phyloP scores from a whole-genome alignment of 768 basidiomycete species.

The Kwoniella europaea region DNA sequence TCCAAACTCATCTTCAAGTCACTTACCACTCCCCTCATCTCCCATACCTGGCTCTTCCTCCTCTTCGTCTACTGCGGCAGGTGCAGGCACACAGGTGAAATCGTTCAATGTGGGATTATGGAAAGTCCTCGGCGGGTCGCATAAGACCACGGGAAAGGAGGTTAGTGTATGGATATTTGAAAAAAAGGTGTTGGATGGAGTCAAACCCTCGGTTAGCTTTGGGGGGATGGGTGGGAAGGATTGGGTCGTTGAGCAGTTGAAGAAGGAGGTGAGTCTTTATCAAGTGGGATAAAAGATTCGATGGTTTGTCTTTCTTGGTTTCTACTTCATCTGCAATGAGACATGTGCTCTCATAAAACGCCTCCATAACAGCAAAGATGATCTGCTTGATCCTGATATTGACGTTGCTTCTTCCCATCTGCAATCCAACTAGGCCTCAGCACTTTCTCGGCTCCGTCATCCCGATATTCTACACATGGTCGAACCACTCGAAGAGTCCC shows the following conservation, averaged over 20 bases:
- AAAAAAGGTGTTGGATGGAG: slow-evolving; percentile 73
- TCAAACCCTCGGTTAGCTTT: slow-evolving; percentile 65
- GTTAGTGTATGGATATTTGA: slow-evolving; percentile 94
- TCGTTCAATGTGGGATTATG: slow-evolving; percentile 80
- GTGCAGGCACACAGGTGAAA: slow-evolving; percentile 9
- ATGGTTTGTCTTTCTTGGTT: no score
- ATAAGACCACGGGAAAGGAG: slow-evolving; percentile 86
- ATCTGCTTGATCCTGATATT: background rate
- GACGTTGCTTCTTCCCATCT: background rate
- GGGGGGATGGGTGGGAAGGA: slow-evolving; percentile 64
- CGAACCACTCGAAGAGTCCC: slow-evolving; percentile 91
- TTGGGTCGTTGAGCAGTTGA: slow-evolving; percentile 78
- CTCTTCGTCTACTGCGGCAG: background rate
- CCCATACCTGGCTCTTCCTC: background rate
- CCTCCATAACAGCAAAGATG: no score
- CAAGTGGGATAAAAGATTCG: background rate
- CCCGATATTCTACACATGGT: slow-evolving; percentile 97
- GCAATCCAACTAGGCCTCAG: slow-evolving; percentile 65
- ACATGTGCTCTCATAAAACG: no score
- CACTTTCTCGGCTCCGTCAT: slow-evolving; percentile 82
- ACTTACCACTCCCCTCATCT: slow-evolving; percentile 21
- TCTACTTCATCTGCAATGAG: no score
- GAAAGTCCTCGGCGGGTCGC: slow-evolving; percentile 82
- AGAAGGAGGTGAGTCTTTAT: slow-evolving; percentile 70
- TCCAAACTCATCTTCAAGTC: slow-evolving; percentile 32